Base-by-base conservation (phyloP, 176 grass and related monocot genomes). In the Oryza officinalis region DNA sequence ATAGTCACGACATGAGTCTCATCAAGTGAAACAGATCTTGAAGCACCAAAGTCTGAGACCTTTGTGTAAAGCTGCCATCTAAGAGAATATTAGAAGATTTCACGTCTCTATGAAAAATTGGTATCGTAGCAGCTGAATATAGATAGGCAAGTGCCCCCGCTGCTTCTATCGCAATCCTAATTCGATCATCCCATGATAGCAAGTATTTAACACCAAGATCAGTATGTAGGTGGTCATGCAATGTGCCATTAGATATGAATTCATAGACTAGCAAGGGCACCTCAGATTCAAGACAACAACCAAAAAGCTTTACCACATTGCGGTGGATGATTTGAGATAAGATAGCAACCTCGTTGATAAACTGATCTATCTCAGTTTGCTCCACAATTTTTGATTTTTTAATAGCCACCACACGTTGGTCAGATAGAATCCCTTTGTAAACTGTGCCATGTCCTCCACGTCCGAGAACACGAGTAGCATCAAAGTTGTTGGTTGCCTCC, bases 41-140 rank as follows among this genome's bases (percentile, higher is more conserved):
- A 94, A 73, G 89, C 83, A 79, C 87, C 90, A 20, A 92, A 92
- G 1, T 91, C 86, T 0, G 50, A 85, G 45, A 91, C 86, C 72
- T 91, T 91, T 47, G 72, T 57, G 28, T 79, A 13, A 85, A 78
- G 2, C 26, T 88, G 20, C 27, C 74, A 76, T 88, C 86, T 0
- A 73, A 30, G 18, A 54, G 50, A 7, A 22, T 20, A 54, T 54
- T 54, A 18, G 50, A 54, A 54, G 17, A 54, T 54, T 54, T 22
- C 4, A 54, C 50, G 6, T 54, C 50, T 54, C 50, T 20, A 8
- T 54, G 17, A 2, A 54, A 54, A 54, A 54, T 20, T 1, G 50
- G 50, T 18, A 54, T 54, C 0, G 6, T 6, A 8, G 50, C 15
- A 54, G 50, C 15, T 4, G 17, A 17, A 20, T 54, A 18, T 0